These are phyloP conservation scores for Daldinia bambusicola DNA, from an alignment of 495 filamentous ascomycete genomes.

Conservation along the genomic window DNA sequence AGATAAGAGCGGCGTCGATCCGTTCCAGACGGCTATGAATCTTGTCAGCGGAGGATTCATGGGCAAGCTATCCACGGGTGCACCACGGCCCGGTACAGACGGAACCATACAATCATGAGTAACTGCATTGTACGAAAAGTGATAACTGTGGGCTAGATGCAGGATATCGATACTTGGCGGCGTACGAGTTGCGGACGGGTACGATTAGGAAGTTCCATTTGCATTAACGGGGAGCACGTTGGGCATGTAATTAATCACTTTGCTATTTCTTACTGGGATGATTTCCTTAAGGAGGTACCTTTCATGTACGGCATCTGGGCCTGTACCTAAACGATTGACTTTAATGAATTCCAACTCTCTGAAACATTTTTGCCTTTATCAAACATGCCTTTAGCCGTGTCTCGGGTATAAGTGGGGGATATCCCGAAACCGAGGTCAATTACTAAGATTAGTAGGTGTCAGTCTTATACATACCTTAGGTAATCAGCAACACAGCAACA, in stretches of 20 bases:
- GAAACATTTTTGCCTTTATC: not conserved
- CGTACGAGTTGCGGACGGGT: constrained; percentile 4
- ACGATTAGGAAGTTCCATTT: constrained; percentile 18
- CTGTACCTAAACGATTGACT: constrained; percentile 5
- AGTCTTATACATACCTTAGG: not conserved
- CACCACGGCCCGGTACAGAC: constrained; percentile 48
- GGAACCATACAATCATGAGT: constrained; percentile 42
- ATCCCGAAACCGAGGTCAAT: constrained; percentile 8
- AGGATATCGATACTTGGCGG: constrained; percentile 9
- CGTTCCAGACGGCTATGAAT: constrained; percentile 45
- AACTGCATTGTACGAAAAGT: not conserved
- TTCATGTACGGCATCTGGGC: not conserved
- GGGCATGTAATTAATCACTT: constrained; percentile 6
- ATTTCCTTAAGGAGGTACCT: not conserved
- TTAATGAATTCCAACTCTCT: constrained; percentile 11
- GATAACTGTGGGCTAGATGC: not conserved
- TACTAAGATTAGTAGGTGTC: not conserved
- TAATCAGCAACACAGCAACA: no score
- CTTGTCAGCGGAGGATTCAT: constrained; percentile 49
- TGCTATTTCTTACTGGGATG: constrained; percentile 18
- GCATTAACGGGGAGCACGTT: constrained; percentile 18
- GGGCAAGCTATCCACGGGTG: constrained; percentile 47
- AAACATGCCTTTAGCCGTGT: constrained; percentile 1
- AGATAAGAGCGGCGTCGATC: constrained; percentile 41
- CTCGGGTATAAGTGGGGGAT: not conserved